phyloP scores from a whole-genome alignment of 1,284 basidiomycete species.

The Leccinum pallidistipes region DNA sequence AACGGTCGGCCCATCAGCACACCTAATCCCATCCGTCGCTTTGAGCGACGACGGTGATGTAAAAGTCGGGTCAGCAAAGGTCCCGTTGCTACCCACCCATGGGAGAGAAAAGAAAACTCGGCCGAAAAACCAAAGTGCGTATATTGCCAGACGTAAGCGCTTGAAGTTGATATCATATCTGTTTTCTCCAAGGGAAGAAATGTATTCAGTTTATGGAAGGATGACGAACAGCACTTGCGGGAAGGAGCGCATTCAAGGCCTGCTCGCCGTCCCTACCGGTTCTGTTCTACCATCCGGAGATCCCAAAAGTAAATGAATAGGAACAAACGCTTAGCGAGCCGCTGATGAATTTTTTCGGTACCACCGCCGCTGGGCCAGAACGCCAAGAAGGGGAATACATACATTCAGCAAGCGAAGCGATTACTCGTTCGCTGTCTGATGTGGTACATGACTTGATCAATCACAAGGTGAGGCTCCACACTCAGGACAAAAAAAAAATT shows the following conservation, averaged over 20 bases:
- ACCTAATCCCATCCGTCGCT: background rate
- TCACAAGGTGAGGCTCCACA: background rate
- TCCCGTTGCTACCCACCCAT: slow-evolving; percentile 6
- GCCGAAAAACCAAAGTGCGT: slow-evolving; percentile 12
- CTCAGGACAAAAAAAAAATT: background rate
- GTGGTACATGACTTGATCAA: background rate
- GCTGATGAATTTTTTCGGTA: slow-evolving; percentile 1
- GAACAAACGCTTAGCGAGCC: background rate
- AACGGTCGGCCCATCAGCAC: background rate
- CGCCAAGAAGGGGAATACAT: slow-evolving; percentile 1
- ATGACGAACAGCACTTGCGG: slow-evolving; percentile 10
- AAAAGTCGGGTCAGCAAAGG: slow-evolving; percentile 12
- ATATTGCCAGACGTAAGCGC: slow-evolving; percentile 26
- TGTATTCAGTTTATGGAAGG: slow-evolving; percentile 10
- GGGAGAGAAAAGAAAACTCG: slow-evolving; percentile 1
- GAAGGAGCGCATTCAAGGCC: slow-evolving; percentile 11
- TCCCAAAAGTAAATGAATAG: slow-evolving; percentile 4
- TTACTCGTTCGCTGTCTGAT: background rate
- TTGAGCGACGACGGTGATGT: slow-evolving; percentile 10
- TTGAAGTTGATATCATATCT: background rate
- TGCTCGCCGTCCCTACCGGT: slow-evolving; percentile 1
- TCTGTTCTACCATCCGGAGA: slow-evolving; percentile 14
- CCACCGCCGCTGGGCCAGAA: background rate
- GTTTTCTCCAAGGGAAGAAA: background rate
- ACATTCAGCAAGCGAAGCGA: slow-evolving; percentile 1